Evolutionary conservation across 169 alveolate genomes (phyloP).

Genomic region (Eimeria brunetti): DNA sequence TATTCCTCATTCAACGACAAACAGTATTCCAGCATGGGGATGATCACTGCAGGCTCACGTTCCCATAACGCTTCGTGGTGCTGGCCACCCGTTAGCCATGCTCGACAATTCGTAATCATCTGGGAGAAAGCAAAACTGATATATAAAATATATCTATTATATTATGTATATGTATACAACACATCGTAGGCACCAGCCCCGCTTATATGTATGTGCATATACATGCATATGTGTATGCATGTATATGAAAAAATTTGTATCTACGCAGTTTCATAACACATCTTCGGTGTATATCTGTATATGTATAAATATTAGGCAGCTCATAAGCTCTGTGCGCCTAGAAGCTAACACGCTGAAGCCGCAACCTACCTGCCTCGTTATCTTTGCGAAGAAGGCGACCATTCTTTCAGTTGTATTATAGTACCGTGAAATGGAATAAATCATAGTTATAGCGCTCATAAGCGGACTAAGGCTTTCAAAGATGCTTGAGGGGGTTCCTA

Average conservation of each 20-base stretch:
- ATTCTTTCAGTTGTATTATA: slow-evolving; percentile 97
- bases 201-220: too few relatives aligned
- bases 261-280: too few relatives aligned
- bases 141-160: not conserved
- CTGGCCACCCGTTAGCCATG: slow-evolving; percentile 82
- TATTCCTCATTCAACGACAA: slow-evolving; percentile 95
- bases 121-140: not conserved
- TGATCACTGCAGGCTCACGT: slow-evolving; percentile 93
- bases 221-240: too few relatives aligned
- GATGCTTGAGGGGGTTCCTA: slow-evolving; percentile 93
- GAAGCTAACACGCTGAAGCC: not conserved
- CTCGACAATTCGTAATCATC: slow-evolving; percentile 60
- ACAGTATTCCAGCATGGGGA: slow-evolving; percentile 95
- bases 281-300: too few relatives aligned
- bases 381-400: slow-evolving; percentile 97
- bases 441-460: slow-evolving; percentile 97
- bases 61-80: slow-evolving; percentile 91
- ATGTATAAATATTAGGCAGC: too few relatives aligned
- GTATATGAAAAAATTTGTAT: too few relatives aligned
- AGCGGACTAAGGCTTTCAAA: slow-evolving; percentile 96
- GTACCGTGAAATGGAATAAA: slow-evolving; percentile 97
- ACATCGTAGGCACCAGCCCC: too few relatives aligned
- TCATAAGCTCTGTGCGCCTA: not conserved
- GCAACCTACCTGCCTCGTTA: slow-evolving; percentile 92
- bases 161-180: too few relatives aligned